These are phyloP conservation scores for Mentha longifolia DNA, from an alignment of 257 asterid genomes.

Conservation along the genomic window DNA sequence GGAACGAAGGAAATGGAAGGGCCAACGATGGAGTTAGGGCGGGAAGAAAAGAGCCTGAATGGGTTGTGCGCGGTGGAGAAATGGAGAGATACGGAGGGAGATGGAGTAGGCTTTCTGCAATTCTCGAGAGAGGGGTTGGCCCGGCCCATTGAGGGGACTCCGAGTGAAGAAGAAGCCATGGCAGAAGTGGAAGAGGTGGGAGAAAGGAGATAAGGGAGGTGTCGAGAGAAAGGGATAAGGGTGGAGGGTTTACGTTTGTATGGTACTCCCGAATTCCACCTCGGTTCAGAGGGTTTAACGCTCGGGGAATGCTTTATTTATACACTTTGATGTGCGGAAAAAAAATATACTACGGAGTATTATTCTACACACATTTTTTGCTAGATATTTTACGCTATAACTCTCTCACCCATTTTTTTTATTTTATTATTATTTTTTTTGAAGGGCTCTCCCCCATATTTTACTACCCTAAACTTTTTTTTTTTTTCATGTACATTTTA, in stretches of 20 bases:
- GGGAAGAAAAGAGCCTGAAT: constrained; percentile 40
- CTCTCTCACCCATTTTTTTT: too few relatives aligned
- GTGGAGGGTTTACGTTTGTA: constrained; percentile 45
- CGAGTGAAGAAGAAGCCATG: constrained; percentile 68
- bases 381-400: too few relatives aligned
- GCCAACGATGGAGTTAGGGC: constrained; percentile 45
- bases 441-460: too few relatives aligned
- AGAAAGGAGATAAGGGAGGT: constrained; percentile 34
- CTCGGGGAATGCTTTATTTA: background rate
- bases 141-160: constrained; percentile 68
- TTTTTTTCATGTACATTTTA: too few relatives aligned
- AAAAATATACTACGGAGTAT: too few relatives aligned
- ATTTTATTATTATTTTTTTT: too few relatives aligned
- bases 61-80: constrained; percentile 49
- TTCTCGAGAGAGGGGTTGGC: constrained; percentile 53
- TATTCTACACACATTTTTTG: too few relatives aligned
- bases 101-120: constrained; percentile 45
- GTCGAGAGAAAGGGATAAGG: constrained; percentile 29
- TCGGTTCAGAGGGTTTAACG: constrained; percentile 16
- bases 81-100: constrained; percentile 51
- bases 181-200: constrained; percentile 21
- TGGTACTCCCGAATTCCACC: constrained; percentile 61
- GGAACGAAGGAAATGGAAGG: constrained; percentile 47
- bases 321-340: too few relatives aligned
- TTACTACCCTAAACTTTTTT: too few relatives aligned